Conservation (phyloP, 169 alveolate species). For the Eimeria necatrix region DNA sequence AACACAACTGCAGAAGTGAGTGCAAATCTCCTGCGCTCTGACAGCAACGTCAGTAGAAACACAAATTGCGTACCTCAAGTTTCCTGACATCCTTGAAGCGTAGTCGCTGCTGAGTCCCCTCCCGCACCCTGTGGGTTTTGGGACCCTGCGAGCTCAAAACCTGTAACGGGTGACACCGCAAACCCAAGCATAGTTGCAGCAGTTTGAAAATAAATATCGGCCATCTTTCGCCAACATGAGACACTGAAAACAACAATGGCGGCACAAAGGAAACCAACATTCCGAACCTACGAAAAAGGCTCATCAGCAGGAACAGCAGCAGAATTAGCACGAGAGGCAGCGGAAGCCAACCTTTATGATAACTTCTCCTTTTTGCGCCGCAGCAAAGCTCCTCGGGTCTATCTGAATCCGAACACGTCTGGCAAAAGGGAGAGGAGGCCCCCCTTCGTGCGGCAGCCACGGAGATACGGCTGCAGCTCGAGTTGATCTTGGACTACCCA, state of each 20-base stretch:
- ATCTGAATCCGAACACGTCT: slow-evolving; percentile 40
- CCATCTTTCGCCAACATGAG: not conserved
- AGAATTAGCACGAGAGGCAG: not conserved
- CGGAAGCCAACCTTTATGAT: not conserved
- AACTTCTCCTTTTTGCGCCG: slow-evolving; percentile 62
- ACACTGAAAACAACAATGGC: not conserved
- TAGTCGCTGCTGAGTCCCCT: slow-evolving; percentile 26
- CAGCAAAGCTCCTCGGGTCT: slow-evolving; percentile 46
- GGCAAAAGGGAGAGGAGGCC: slow-evolving; percentile 43
- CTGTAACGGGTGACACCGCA: slow-evolving; percentile 3
- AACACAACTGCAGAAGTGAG: not conserved
- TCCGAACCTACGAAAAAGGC: not conserved
- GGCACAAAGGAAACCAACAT: not conserved
- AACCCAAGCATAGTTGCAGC: not conserved
- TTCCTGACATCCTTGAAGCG: slow-evolving; percentile 58
- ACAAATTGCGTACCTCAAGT: slow-evolving; percentile 19
- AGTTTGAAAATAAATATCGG: not conserved
- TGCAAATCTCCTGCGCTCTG: not conserved
- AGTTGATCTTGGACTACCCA: not conserved
- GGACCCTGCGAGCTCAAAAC: slow-evolving; percentile 37
- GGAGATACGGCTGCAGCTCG: not conserved
- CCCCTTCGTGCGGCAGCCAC: slow-evolving; percentile 55
- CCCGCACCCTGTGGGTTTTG: slow-evolving; percentile 10
- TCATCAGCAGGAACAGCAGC: slow-evolving; percentile 37
- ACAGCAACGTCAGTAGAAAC: not conserved